A percentile compares a stretch with the other conserved stretches of the same genome.
These are phyloP conservation scores for Cylindricascospora bacillispora DNA, from an alignment of 1,139 yeast species.

Conservation along the genomic window DNA sequence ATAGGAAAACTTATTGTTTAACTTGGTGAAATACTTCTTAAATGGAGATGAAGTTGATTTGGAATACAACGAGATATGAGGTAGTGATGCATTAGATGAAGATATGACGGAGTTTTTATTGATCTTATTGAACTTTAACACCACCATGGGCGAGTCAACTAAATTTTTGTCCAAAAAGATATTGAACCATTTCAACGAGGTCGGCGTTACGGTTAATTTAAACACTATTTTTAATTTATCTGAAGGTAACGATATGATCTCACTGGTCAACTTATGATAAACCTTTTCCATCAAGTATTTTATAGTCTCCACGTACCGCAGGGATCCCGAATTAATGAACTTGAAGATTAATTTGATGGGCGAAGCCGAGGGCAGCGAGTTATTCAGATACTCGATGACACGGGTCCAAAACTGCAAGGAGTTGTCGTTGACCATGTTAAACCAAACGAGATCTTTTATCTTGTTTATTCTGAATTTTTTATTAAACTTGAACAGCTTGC, in stretches of 20 bases:
- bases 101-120: conserved; percentile 4
- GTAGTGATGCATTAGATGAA: conserved; percentile 13
- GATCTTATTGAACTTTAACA: conserved; percentile 11
- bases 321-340: conserved; percentile 22
- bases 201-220: conserved; percentile 18
- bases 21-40: conserved; percentile 21
- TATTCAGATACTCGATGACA: conserved; percentile 1
- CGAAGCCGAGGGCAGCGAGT: conserved; percentile 2
- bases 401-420: conserved; percentile 14
- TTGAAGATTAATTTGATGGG: conserved; percentile 3
- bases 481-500: conserved; percentile 19
- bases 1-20: conserved; percentile 16
- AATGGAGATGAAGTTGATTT: no score
- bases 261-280: conserved; percentile 8
- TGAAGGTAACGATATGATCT: conserved; percentile 1
- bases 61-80: no score
- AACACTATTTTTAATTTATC: conserved; percentile 9
- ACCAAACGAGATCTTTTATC: conserved; percentile 17
- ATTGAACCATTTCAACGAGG: conserved; percentile 25
- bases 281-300: conserved; percentile 21
- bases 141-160: conserved; percentile 6
- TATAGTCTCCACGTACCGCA: conserved; percentile 25
- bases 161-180: conserved; percentile 17
- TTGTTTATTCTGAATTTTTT: conserved; percentile 21
- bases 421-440: conserved; percentile 8